Evolutionary conservation across 202 grass and related monocot genomes (phyloP), one percentile per base, ranked within the genome.

Genomic region (Eragrostis tef): DNA sequence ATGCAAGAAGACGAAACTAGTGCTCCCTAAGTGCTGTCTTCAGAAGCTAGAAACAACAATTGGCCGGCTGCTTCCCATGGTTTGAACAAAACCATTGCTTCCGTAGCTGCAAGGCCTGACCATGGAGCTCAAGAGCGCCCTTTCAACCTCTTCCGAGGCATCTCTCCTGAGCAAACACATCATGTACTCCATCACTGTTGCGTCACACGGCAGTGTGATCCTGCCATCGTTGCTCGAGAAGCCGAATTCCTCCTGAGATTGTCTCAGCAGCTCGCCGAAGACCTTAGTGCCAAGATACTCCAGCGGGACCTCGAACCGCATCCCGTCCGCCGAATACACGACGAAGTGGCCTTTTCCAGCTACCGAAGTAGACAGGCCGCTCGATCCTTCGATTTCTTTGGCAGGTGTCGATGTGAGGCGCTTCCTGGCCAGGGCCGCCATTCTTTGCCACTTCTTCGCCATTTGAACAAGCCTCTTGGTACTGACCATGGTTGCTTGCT

Each of bases 211-310:
- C 64, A 90, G 41, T 15, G 48, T 90, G 74, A 90, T 92, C 44
- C 83, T 82, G 25, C 81, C 86, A 7, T 80, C 86, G 1, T 79
- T 65, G 56, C 58, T 64, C 17, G 20, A 43, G 70, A 86, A 90
- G 34, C 86, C 86, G n/a, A 96, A 96, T 65, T 87, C 86, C 59
- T 90, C 88, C 64, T 87, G 77, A 3, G 88, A 88, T 85, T 85
- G 76, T 42, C 54, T 85, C 56, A 92, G 79, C 24, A 95, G 85
- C 75, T 86, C 87, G 0, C 10, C 14, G 22, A 92, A 73, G 64
- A 92, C 73, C n/a, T 2, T 52, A 0, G 86, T 91, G 41, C 71
- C 9, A 22, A 94, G 84, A 70, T 85, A 91, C 3, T 17, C 67
- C n/a, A 91, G 79, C 46, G 92, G 89, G 43, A 91, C 71, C 80